Evolutionary conservation across 306 rosid species (phyloP).

Genomic region (Dryas drummondii): DNA sequence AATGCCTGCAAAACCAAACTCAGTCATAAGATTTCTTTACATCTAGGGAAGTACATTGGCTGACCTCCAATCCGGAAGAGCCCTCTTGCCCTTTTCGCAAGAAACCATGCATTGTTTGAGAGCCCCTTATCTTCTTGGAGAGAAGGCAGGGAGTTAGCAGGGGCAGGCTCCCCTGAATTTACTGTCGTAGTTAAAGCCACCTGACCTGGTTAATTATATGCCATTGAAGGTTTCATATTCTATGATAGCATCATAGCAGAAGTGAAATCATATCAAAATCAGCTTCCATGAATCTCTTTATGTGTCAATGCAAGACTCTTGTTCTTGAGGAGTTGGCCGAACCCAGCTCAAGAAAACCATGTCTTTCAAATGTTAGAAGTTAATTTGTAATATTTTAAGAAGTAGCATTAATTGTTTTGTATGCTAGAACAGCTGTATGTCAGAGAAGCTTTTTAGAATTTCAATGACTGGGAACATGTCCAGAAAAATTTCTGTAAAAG

Average conservation of each 20-base stretch:
- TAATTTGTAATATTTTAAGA: too few relatives aligned
- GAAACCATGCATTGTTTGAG: slow-evolving; percentile 57
- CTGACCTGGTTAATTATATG: slow-evolving; percentile 52
- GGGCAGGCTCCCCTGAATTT: slow-evolving; percentile 62
- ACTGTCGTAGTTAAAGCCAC: slow-evolving; percentile 66
- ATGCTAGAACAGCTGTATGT: too few relatives aligned
- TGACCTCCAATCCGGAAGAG: slow-evolving; percentile 85
- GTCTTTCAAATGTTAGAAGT: too few relatives aligned
- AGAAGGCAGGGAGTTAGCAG: slow-evolving; percentile 57
- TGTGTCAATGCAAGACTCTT: slow-evolving; percentile 69
- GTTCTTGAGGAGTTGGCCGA: slow-evolving; percentile 75
- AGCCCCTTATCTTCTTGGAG: slow-evolving; percentile 63
- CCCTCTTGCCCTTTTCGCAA: slow-evolving; percentile 74
- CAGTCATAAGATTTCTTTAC: not conserved
- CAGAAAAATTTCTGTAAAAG: too few relatives aligned
- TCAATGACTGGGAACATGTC: too few relatives aligned
- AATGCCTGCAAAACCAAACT: slow-evolving; percentile 61
- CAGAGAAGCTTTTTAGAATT: too few relatives aligned
- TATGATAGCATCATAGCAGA: not conserved
- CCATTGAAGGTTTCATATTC: slow-evolving; percentile 7
- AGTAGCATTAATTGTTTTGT: too few relatives aligned
- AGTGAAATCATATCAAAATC: not conserved
- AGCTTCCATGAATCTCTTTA: slow-evolving; percentile 16
- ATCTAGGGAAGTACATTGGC: slow-evolving; percentile 13
- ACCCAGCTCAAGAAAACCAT: slow-evolving; percentile 87